These are phyloP conservation scores for Fusarium sp. DNA, from an alignment of 2,329 filamentous ascomycete species.

Conservation along the genomic window DNA sequence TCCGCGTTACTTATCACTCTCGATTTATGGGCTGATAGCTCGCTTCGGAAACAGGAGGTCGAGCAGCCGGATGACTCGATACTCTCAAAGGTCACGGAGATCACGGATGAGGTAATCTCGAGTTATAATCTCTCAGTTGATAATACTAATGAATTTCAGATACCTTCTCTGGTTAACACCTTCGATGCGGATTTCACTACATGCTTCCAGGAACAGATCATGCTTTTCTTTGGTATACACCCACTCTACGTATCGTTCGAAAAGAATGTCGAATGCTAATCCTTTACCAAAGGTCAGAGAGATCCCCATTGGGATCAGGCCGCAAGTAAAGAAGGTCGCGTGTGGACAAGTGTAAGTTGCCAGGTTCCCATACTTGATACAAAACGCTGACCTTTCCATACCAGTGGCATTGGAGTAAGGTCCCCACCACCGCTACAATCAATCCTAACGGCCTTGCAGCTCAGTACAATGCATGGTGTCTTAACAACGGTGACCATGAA, in stretches of 20 bases:
- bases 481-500: conserved; percentile 47
- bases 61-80: conserved; percentile 1
- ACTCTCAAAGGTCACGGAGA: background rate
- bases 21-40: conserved; percentile 46
- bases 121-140: too few relatives aligned
- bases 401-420: conserved; percentile 49
- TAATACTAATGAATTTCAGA: too few relatives aligned
- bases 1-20: conserved; percentile 50
- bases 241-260: too few relatives aligned
- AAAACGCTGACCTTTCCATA: too few relatives aligned
- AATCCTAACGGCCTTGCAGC: too few relatives aligned
- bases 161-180: background rate
- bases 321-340: conserved; percentile 29
- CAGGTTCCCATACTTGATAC: too few relatives aligned
- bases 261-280: too few relatives aligned
- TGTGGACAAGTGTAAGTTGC: conserved; percentile 37
- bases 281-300: too few relatives aligned
- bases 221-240: conserved; percentile 40
- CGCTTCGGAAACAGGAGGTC: background rate
- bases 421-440: too few relatives aligned
- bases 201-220: conserved; percentile 37
- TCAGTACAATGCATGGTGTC: conserved; percentile 53
- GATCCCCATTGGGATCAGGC: conserved; percentile 34
- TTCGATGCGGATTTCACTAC: conserved; percentile 23
- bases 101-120: conserved; percentile 7